Evolutionary conservation across 2,329 filamentous ascomycete species (phyloP), one percentile per base, ranked within the genome.

Genomic region (Fusarium staphyleae): DNA sequence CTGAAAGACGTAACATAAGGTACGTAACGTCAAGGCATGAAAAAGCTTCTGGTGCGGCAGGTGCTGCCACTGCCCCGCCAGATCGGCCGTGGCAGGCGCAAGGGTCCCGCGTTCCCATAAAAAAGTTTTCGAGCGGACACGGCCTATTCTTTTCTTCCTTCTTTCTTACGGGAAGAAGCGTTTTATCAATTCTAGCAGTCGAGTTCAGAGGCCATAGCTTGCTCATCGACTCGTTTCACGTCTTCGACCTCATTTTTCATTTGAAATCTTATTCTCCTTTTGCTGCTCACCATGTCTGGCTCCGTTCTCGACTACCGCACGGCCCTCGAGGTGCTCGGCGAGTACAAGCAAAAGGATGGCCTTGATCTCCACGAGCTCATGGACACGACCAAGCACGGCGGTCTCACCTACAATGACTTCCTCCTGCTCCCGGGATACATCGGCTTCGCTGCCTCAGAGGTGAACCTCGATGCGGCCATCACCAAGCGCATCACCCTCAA

Each of bases 331-430:
- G 78, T 93, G 65, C 84, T 98, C 74, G 84, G 89, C 74, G 86
- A 93, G 71, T 97, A 96, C 76, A 74, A 87, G 64, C 82, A 83
- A 73, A 82, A 80, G 67, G 95, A 99, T 85, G 95, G 95, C 55
- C 88, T 99, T 68, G 86, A 91, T 73, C 86, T 96, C 70, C 81
- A 91, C 71, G 87, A 91, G 62, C 83, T 99, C 68, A 86, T 98
- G 74, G 90, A 99, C 80, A 93, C 93, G 65, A 89, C 89, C 79
- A 89, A 88, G 77, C 90, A 93, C 71, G 95, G 95, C 59, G 95
- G 95, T 70, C 83, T 99, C 71, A 98, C 93, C 54, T 99, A 97
- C 84, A 99, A 99, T 77, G 95, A 99, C 78, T 99, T 99, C 81
- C 87, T 99, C 60, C 80, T 99, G 69, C 84, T 99, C 58, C 95